phyloP scores from a whole-genome alignment of 495 filamentous ascomycete species.

The Trichoderma asperelloides region DNA sequence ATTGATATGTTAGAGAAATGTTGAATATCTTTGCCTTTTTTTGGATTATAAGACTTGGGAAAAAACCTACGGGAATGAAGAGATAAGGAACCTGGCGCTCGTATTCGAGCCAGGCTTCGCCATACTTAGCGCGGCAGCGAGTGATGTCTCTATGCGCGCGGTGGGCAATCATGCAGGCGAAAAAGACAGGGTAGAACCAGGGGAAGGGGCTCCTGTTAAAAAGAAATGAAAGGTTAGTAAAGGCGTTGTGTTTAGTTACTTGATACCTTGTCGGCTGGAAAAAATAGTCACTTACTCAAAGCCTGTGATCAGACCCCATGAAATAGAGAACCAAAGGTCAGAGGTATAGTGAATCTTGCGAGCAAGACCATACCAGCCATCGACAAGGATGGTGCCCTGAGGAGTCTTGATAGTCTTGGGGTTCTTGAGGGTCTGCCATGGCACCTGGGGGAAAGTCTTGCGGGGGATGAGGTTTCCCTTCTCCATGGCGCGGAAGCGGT shows the following conservation, averaged over 20 bases:
- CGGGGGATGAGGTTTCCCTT: slow-evolving; percentile 63
- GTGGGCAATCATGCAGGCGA: slow-evolving; percentile 83
- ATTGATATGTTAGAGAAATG: neutral
- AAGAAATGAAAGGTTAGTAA: neutral
- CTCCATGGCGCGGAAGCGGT: slow-evolving; percentile 78
- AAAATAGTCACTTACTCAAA: slow-evolving; percentile 28
- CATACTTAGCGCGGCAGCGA: slow-evolving; percentile 80
- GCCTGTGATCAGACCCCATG: slow-evolving; percentile 51
- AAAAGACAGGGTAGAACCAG: slow-evolving; percentile 96
- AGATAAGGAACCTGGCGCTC: slow-evolving; percentile 81
- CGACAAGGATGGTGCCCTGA: slow-evolving; percentile 70
- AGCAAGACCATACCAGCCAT: slow-evolving; percentile 91
- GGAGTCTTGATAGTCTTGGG: slow-evolving; percentile 75
- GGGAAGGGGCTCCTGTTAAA: slow-evolving; percentile 65
- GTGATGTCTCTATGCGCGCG: slow-evolving; percentile 78
- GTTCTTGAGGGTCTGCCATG: slow-evolving; percentile 80
- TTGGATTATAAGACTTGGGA: neutral
- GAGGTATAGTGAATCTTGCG: slow-evolving; percentile 95
- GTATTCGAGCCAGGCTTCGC: slow-evolving; percentile 86
- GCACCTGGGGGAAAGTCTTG: slow-evolving; percentile 85
- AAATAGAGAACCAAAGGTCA: slow-evolving; percentile 69
- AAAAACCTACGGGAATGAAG: slow-evolving; percentile 85
- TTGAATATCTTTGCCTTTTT: neutral
- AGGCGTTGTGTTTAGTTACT: neutral
- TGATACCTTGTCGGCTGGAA: neutral